A percentile compares a stretch with the other conserved stretches of the same genome.
These are phyloP conservation scores for Backusella mclennaniae DNA, from an alignment of 192 early-diverging fungal genomes.

Conservation along the genomic window DNA sequence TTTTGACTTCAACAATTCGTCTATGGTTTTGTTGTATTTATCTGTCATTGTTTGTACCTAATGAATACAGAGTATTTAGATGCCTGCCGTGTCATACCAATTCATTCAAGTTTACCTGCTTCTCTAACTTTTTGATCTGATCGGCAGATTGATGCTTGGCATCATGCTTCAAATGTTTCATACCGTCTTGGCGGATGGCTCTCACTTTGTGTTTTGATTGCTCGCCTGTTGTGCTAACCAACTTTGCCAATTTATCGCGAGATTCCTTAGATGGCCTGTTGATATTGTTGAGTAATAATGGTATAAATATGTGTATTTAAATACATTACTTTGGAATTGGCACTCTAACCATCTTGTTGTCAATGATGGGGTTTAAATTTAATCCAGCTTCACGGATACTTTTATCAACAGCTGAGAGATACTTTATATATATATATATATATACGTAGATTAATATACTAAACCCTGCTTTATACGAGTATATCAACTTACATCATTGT, in stretches of 20 bases:
- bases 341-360: constrained; percentile 67
- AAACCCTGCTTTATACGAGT: too few species aligned
- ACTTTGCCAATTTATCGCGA: constrained; percentile 69
- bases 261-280: constrained; percentile 70
- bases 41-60: constrained; percentile 64
- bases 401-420: constrained; percentile 60
- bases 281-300: not conserved
- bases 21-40: constrained; percentile 60
- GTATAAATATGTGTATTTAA: not conserved
- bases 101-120: constrained; percentile 39
- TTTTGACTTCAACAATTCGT: constrained; percentile 66
- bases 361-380: constrained; percentile 76
- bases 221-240: constrained; percentile 59
- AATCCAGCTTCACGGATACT: constrained; percentile 76
- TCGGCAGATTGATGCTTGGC: constrained; percentile 52
- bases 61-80: not conserved
- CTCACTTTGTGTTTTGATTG: constrained; percentile 66
- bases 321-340: constrained; percentile 73
- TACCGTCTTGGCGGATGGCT: constrained; percentile 65
- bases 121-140: constrained; percentile 55
- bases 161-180: constrained; percentile 72
- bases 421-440: constrained; percentile 1
- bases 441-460: not conserved
- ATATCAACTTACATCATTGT: constrained; percentile 55
- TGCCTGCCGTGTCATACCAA: not conserved